Base-by-base conservation (phyloP, 306 rosid genomes). In the Cicer arietinum region DNA sequence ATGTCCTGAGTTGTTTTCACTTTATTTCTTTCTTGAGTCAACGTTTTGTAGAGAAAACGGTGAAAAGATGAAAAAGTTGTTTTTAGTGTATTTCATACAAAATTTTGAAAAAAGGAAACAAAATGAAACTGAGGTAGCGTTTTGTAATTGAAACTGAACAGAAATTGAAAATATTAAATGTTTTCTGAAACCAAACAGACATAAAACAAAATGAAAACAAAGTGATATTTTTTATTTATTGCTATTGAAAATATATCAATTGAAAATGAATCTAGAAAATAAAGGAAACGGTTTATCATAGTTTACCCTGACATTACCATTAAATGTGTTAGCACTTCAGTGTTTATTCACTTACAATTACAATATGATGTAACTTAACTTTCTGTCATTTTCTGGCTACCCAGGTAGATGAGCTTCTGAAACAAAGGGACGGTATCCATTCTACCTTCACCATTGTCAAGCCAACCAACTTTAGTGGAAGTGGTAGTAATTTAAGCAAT, bases 321-420 rank as follows among this genome's bases (percentile, higher is more conserved):
- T 58, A n/a, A 52, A 13, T 48, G 12, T 18, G 12, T 68, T 22
- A 17, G 39, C 41, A 18, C 69, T 68, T 46, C 67, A 37, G 20
- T 69, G 18, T 37, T 20, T 48, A 58, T 50, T 17, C 68, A 53
- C n/a, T 30, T 17, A 2, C 57, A 6, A 17, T 17, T 77, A 12
- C 30, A 35, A 12, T 16, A 18, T 64, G 47, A 35, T 46, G 17
- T 65, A 56, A 66, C 67, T 72, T 25, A 50, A 30, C 35, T 30
- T 30, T 71, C 56, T 77, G 60, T 5, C 39, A 67, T 48, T 42
- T 30, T 30, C 68, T 79, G 30, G 57, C 44, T 60, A 44, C 65
- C 12, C 97, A 95, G 99, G 99, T 95, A 10, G 99, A 92, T 35
- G 99, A 95, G 85, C 92, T 95, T 83, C 92, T 95, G 84, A 95